Conservation (phyloP, 2,329 filamentous ascomycete genomes). For the Graphilbum fragrans region DNA sequence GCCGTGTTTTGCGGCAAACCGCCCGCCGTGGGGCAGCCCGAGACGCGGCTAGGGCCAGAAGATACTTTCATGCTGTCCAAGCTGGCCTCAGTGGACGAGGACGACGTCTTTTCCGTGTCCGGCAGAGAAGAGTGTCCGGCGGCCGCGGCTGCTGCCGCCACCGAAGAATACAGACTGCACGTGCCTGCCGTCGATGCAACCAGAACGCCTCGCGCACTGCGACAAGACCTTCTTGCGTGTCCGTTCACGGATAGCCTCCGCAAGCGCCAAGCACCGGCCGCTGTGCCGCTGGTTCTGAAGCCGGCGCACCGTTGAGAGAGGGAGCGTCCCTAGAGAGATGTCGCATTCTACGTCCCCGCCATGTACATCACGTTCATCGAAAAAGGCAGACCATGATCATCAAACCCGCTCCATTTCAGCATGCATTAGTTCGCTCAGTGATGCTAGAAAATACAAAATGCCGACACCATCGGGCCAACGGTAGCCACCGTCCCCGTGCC, state of each 20-base stretch:
- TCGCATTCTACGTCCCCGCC: too few relatives aligned
- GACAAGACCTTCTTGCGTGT: background rate
- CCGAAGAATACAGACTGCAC: background rate
- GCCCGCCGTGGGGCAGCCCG: too few relatives aligned
- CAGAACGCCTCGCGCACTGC: background rate
- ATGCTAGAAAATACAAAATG: background rate
- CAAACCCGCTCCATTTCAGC: background rate
- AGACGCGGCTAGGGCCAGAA: too few relatives aligned
- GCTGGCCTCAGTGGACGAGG: background rate
- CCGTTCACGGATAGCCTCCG: conserved; percentile 9
- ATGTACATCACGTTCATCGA: too few relatives aligned
- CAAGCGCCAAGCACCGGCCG: conserved; percentile 4
- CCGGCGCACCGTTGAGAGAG: too few relatives aligned
- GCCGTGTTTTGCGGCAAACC: background rate
- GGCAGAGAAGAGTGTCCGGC: background rate
- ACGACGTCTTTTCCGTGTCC: background rate
- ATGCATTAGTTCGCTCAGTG: background rate
- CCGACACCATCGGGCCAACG: too few relatives aligned
- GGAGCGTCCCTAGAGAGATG: too few relatives aligned
- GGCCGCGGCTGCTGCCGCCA: background rate
- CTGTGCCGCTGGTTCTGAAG: background rate
- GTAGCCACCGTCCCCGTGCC: too few relatives aligned
- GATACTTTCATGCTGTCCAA: too few relatives aligned
- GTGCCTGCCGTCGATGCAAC: background rate
- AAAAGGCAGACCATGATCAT: too few relatives aligned